Evolutionary conservation across 352 stramenopile genomes (phyloP).

Genomic region (Phytopythium boreale): DNA sequence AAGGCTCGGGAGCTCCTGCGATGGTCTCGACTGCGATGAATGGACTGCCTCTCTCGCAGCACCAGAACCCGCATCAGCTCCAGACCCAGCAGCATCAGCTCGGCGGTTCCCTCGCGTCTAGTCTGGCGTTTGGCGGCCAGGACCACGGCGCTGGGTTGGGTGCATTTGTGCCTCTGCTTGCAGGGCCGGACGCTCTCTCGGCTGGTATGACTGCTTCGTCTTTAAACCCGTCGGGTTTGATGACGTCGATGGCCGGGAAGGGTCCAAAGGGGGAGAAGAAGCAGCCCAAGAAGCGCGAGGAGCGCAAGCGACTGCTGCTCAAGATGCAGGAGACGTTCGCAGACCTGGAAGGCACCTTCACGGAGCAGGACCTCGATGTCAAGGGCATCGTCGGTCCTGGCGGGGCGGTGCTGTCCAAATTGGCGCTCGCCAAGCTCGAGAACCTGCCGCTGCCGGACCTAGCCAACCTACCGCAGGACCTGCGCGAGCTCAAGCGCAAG

Average conservation of each 20-base stretch:
- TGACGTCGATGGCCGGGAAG: neutral
- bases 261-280: conserved; percentile 50
- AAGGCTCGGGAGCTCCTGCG: neutral
- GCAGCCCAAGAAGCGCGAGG: conserved; percentile 52
- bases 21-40: conserved; percentile 1
- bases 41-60: conserved; percentile 2
- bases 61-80: conserved; percentile 5
- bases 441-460: conserved; percentile 71
- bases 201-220: neutral
- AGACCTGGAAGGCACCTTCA: conserved; percentile 61
- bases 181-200: conserved; percentile 19
- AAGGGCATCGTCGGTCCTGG: conserved; percentile 51
- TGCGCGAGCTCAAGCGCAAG: conserved; percentile 82
- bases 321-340: conserved; percentile 73
- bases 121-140: conserved; percentile 47
- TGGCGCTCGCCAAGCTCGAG: conserved; percentile 64
- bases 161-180: conserved; percentile 32
- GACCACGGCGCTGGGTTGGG: conserved; percentile 22
- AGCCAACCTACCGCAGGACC: conserved; percentile 71
- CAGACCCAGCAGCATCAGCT: conserved; percentile 26
- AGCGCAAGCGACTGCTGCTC: conserved; percentile 57
- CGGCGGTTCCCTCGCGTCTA: conserved; percentile 50
- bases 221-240: conserved; percentile 12
- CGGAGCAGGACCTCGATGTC: conserved; percentile 62
- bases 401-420: conserved; percentile 45